These are phyloP conservation scores for Podosphaera xanthii DNA, from an alignment of 2,329 filamentous ascomycete species.

Conservation along the genomic window DNA sequence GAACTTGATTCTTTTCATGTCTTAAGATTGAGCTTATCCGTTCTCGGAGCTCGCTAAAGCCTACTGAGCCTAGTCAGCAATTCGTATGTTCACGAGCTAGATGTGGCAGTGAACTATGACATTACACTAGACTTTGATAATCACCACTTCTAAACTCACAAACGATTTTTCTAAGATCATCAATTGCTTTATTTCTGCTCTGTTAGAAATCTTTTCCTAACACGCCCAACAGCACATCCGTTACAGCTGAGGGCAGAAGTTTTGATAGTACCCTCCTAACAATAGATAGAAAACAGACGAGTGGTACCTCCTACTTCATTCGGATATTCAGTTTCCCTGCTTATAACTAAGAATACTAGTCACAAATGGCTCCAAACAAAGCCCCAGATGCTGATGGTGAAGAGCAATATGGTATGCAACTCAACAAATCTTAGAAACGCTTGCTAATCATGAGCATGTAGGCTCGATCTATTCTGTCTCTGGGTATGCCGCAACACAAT, in stretches of 20 bases:
- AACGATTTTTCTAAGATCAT: too few species aligned
- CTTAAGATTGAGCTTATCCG: background rate
- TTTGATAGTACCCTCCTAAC: too few species aligned
- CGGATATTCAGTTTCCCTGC: too few species aligned
- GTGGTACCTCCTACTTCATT: too few species aligned
- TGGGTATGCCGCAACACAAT: slow-evolving; percentile 21
- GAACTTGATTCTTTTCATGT: background rate
- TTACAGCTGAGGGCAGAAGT: too few species aligned
- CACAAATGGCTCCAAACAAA: slow-evolving; percentile 19
- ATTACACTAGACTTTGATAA: too few species aligned
- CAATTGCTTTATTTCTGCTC: too few species aligned
- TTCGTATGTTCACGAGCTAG: background rate
- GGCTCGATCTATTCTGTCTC: slow-evolving; percentile 50
- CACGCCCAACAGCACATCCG: too few species aligned
- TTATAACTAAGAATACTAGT: background rate
- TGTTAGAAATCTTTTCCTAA: too few species aligned
- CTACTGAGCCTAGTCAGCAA: background rate
- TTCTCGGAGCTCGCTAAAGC: background rate
- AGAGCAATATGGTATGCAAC: slow-evolving; percentile 28
- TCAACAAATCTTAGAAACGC: background rate
- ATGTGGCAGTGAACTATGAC: too few species aligned
- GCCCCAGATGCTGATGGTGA: slow-evolving; percentile 22
- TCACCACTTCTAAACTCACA: too few species aligned
- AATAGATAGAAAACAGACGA: too few species aligned
- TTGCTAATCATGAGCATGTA: slow-evolving; percentile 14